phyloP scores from a whole-genome alignment of 257 asterid genomes.

The Eucommia ulmoides region DNA sequence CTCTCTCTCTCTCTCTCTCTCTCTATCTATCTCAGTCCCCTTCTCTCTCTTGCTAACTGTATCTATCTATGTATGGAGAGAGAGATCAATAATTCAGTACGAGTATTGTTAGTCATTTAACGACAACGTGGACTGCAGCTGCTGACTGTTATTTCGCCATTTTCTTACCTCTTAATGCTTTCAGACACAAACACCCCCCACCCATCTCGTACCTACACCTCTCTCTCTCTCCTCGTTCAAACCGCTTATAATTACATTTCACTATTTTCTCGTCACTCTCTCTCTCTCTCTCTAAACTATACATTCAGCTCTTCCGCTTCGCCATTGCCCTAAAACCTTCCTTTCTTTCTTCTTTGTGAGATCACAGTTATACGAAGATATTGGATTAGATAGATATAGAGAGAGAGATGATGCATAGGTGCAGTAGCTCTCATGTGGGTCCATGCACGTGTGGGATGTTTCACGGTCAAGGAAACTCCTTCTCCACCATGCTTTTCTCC shows the following conservation, averaged over 20 bases:
- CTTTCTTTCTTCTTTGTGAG: background rate
- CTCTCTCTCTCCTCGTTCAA: constrained; percentile 1
- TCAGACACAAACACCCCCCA: constrained; percentile 23
- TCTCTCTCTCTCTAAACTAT: background rate
- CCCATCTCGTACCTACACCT: constrained; percentile 4
- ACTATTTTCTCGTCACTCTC: background rate
- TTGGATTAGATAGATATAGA: background rate
- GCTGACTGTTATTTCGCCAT: constrained; percentile 40
- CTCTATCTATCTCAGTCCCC: background rate
- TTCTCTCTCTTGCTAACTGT: background rate
- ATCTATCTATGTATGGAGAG: background rate
- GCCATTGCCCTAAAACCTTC: background rate
- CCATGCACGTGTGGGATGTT: constrained; percentile 36
- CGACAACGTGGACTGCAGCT: constrained; percentile 40
- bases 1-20: background rate
- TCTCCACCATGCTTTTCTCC: constrained; percentile 60
- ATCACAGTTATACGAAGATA: background rate
- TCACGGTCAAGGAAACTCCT: constrained; percentile 31
- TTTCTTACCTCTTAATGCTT: constrained; percentile 29
- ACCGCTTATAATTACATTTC: background rate
- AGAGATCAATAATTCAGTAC: background rate
- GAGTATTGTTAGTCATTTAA: constrained; percentile 13
- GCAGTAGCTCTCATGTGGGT: constrained; percentile 19
- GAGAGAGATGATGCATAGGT: constrained; percentile 31
- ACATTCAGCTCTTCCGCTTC: background rate